A percentile compares a stretch with the other conserved stretches of the same genome.
Conservation (phyloP, 371 early-diverging fungal species). For the Mucor circinelloides region DNA sequence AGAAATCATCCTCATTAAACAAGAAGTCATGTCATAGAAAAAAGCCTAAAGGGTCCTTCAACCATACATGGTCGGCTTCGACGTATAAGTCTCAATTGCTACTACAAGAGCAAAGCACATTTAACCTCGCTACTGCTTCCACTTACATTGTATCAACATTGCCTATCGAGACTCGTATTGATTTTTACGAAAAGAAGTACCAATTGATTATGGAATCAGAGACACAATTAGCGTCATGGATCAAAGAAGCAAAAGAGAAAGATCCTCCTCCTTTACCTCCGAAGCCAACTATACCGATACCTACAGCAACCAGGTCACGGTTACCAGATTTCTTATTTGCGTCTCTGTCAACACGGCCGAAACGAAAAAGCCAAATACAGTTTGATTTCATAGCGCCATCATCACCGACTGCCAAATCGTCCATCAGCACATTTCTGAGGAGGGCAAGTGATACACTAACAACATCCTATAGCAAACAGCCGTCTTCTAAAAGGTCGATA, state of each 20-base stretch:
- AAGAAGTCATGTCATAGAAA: background rate
- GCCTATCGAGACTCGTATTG: conserved; percentile 16
- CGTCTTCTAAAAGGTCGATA: background rate
- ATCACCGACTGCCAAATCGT: conserved; percentile 9
- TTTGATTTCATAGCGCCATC: background rate
- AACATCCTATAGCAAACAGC: background rate
- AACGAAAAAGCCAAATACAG: background rate
- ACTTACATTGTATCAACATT: background rate
- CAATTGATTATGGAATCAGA: conserved; percentile 10
- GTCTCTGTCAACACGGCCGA: conserved; percentile 11
- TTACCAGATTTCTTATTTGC: conserved; percentile 14
- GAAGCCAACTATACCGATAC: background rate
- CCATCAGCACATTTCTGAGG: conserved; percentile 25
- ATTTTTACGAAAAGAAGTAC: conserved; percentile 18
- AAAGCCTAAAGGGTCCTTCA: background rate
- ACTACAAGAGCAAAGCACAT: background rate
- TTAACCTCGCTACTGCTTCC: background rate
- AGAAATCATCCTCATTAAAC: background rate
- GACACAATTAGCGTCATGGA: conserved; percentile 19
- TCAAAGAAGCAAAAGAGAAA: conserved; percentile 12
- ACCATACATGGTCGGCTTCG: conserved; percentile 13
- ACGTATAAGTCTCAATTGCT: background rate
- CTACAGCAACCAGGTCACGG: conserved; percentile 3
- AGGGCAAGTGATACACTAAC: conserved; percentile 17
- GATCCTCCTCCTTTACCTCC: conserved; percentile 1